phyloP scores from a whole-genome alignment of 2,329 filamentous ascomycete species.

The Ophiocordyceps camponoti-floridani region DNA sequence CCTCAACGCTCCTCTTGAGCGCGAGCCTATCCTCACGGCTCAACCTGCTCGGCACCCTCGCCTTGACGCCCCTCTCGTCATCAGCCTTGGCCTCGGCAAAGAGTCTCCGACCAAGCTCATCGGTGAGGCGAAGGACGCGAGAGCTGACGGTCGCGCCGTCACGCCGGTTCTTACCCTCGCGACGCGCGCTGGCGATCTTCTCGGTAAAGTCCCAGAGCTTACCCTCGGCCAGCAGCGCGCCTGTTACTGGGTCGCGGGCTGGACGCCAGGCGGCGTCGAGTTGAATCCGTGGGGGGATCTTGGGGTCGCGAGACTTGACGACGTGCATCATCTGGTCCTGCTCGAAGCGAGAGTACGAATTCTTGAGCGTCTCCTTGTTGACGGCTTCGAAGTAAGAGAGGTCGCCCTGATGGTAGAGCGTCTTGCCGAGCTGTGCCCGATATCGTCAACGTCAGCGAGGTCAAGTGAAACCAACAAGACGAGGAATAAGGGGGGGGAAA shows the following conservation, averaged over 20 bases:
- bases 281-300: conserved; percentile 42
- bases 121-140: conserved; percentile 61
- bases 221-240: conserved; percentile 48
- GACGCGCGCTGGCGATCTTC: conserved; percentile 60
- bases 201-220: conserved; percentile 86
- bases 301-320: conserved; percentile 47
- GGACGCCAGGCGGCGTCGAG: conserved; percentile 63
- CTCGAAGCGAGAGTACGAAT: conserved; percentile 73
- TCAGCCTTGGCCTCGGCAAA: conserved; percentile 38
- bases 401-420: conserved; percentile 92
- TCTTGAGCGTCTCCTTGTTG: conserved; percentile 94
- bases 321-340: conserved; percentile 79
- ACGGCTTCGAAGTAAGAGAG: conserved; percentile 95
- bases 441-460: neutral
- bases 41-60: conserved; percentile 21
- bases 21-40: conserved; percentile 30
- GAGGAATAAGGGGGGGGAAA: neutral
- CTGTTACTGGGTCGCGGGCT: conserved; percentile 40
- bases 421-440: conserved; percentile 60
- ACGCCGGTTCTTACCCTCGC: conserved; percentile 91
- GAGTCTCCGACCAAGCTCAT: conserved; percentile 50
- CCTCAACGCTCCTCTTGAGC: conserved; percentile 23
- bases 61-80: conserved; percentile 17
- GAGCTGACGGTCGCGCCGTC: conserved; percentile 79
- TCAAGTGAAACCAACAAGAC: neutral